These are phyloP conservation scores for Yamadazyma membranifaciens DNA, from an alignment of 1,139 yeast species.

Conservation along the genomic window DNA sequence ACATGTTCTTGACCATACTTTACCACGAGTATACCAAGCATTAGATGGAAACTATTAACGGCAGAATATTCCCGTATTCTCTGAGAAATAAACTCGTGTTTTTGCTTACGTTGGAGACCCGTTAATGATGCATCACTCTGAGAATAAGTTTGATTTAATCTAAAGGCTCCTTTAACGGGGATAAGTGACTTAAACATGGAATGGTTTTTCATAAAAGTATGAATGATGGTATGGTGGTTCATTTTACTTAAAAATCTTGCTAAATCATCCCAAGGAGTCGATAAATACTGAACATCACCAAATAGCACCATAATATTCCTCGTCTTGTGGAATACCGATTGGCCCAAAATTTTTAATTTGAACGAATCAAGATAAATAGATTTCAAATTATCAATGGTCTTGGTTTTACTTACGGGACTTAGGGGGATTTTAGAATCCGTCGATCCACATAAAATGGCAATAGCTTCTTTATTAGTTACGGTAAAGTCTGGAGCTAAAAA, in stretches of 20 bases:
- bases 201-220: constrained; percentile 34
- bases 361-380: constrained; percentile 12
- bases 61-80: constrained; percentile 25
- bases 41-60: constrained; percentile 38
- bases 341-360: constrained; percentile 15
- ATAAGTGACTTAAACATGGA: constrained; percentile 26
- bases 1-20: constrained; percentile 27
- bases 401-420: neutral
- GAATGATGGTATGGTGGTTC: constrained; percentile 21
- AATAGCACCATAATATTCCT: constrained; percentile 19
- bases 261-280: constrained; percentile 28
- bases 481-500: constrained; percentile 21
- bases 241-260: constrained; percentile 17
- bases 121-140: neutral
- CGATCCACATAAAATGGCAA: constrained; percentile 23
- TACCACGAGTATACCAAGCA: constrained; percentile 35
- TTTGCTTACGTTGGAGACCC: neutral
- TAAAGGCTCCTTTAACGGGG: constrained; percentile 26
- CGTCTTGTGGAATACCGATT: constrained; percentile 10
- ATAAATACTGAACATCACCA: constrained; percentile 25
- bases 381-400: neutral
- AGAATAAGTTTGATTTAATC: constrained; percentile 16
- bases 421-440: constrained; percentile 12
- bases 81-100: neutral
- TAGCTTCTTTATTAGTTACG: constrained; percentile 23